Base-by-base conservation (phyloP, 140 eudicot genomes). In the Erigeron philadelphicus region DNA sequence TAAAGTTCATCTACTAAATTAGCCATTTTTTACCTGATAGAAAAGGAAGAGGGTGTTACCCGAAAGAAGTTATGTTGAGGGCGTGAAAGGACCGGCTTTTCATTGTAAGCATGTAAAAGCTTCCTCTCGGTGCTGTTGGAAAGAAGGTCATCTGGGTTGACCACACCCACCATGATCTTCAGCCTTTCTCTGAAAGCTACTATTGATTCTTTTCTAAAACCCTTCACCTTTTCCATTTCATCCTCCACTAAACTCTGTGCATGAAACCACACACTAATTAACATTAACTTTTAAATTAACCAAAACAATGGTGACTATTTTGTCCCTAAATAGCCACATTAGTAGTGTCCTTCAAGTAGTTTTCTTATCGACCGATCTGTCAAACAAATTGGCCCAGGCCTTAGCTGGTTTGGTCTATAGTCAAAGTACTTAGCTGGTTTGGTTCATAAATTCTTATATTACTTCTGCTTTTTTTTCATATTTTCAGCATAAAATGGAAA, bases 71-170 rank as follows among this genome's bases (percentile, higher is more conserved):
- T 79, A 75, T 93, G 98, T 73, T 93, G 98, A 66, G 98, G 98
- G 66, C 98, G 95, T 38, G 98, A 84, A 55, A 93, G 90, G 42
- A 93, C 98, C 1, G 98, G 98, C 64, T 93, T 89, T 66, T 89
- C 96, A 40, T 93, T 93, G 78, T 93, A 93, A 21, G 90, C 95
- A 17, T 86, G 77, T 35, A 93, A 45, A 61, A 93, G 96, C 81
- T 87, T 93, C 79, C 84, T 84, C 68, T 89, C 98, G 12, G 95
- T 84, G 55, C 90, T 78, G 61, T 78, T 83, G 45, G 96, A 81
- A 68, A 83, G 81, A 58, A 89, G 87, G 66, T 93, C 96, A 38
- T 93, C 96, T 0, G 96, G 96, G 85, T 93, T 93, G 61, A 76
- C 93, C 64, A 89, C 95, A 41, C 98, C 90, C 46, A 90, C 90